These are phyloP conservation scores for Boletus tylopilopsis DNA, from an alignment of 768 basidiomycete species.

Conservation along the genomic window DNA sequence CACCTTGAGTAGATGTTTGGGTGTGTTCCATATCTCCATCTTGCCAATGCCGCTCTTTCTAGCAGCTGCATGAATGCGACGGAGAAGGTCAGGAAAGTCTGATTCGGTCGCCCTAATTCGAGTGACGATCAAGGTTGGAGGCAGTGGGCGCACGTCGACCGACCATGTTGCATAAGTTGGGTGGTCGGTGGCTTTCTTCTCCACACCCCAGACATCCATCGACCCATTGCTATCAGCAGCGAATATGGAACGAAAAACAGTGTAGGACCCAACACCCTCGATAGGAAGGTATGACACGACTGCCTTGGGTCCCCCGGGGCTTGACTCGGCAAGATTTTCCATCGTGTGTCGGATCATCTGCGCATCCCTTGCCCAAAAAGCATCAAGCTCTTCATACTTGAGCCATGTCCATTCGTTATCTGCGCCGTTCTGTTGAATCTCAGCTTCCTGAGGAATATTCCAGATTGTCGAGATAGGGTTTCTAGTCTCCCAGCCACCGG, in stretches of 20 bases:
- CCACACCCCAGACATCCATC: slow-evolving; percentile 20
- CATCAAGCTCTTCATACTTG: slow-evolving; percentile 32
- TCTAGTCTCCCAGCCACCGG: slow-evolving; percentile 43
- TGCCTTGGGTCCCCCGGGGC: slow-evolving; percentile 12
- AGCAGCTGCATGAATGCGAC: slow-evolving; percentile 34
- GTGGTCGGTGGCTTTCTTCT: slow-evolving; percentile 5
- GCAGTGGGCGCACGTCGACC: slow-evolving; percentile 32
- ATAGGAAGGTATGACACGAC: slow-evolving; percentile 41
- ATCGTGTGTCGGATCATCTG: slow-evolving; percentile 34
- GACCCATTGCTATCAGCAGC: slow-evolving; percentile 9
- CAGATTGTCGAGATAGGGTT: slow-evolving; percentile 39
- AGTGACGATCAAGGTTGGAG: slow-evolving; percentile 41
- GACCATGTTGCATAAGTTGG: slow-evolving; percentile 43
- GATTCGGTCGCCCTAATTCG: slow-evolving; percentile 33
- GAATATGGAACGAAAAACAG: slow-evolving; percentile 32
- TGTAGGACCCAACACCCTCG: slow-evolving; percentile 47
- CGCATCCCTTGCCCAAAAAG: slow-evolving; percentile 41
- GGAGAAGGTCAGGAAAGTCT: slow-evolving; percentile 35
- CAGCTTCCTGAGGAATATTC: slow-evolving; percentile 24
- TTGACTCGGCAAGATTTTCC: slow-evolving; percentile 5
- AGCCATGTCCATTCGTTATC: slow-evolving; percentile 28
- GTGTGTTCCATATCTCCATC: slow-evolving; percentile 49
- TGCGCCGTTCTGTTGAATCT: background rate
- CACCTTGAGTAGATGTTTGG: slow-evolving; percentile 27
- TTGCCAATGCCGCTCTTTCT: slow-evolving; percentile 30